These are phyloP conservation scores for Atkinsonella hypoxylon DNA, from an alignment of 2,329 filamentous ascomycete genomes.

Conservation along the genomic window DNA sequence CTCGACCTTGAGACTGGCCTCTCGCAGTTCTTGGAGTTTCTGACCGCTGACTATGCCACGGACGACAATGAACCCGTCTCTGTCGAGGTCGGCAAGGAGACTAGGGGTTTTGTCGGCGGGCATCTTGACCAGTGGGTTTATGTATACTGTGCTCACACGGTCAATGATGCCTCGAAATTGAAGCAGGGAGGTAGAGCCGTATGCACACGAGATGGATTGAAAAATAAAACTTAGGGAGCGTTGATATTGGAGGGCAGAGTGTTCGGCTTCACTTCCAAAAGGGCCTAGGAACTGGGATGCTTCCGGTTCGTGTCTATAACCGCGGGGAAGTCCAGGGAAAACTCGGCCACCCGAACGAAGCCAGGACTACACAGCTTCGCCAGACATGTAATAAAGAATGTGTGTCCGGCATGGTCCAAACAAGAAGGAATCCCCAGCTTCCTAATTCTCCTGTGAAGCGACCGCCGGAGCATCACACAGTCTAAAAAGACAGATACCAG, in stretches of 20 bases:
- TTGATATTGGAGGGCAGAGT: background rate
- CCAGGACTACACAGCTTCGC: background rate
- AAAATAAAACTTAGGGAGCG: background rate
- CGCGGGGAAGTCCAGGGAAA: background rate
- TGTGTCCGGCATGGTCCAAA: background rate
- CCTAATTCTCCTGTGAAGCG: background rate
- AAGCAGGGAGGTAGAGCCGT: background rate
- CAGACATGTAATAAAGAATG: background rate
- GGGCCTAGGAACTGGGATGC: background rate
- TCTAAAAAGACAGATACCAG: background rate
- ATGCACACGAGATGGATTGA: background rate
- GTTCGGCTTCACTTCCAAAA: background rate
- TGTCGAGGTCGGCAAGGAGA: conserved; percentile 39
- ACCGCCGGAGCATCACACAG: background rate
- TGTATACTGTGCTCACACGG: background rate
- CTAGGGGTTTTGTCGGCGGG: conserved; percentile 8
- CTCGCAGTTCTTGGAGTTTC: conserved; percentile 47
- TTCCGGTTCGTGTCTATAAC: background rate
- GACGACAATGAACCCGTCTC: conserved; percentile 66
- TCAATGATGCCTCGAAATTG: background rate
- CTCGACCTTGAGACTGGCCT: conserved; percentile 45
- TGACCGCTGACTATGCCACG: conserved; percentile 46
- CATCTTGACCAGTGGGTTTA: conserved; percentile 6
- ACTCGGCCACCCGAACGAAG: background rate
- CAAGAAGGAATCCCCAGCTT: background rate